A percentile compares a stretch with the other conserved stretches of the same genome.
Evolutionary conservation across 495 filamentous ascomycete species (phyloP).

Genomic region (Articulospora tetracladia): DNA sequence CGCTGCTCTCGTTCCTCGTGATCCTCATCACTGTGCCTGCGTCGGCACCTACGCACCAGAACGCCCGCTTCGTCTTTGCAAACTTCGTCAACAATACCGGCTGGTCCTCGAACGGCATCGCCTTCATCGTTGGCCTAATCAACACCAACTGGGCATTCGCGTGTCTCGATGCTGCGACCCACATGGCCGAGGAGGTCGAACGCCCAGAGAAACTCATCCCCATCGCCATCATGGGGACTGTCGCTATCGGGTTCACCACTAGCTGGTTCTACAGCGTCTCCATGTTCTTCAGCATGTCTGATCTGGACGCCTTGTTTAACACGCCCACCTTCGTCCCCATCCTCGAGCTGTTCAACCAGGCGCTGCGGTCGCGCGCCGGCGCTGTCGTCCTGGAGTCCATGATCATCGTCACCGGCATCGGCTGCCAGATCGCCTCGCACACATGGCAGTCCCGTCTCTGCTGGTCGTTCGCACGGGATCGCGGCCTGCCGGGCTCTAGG

Average conservation of each 20-base stretch:
- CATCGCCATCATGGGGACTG: slow-evolving; percentile 46
- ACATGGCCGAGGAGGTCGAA: slow-evolving; percentile 61
- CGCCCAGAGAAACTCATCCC: slow-evolving; percentile 42
- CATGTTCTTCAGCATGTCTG: slow-evolving; percentile 57
- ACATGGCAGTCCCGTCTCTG: slow-evolving; percentile 50
- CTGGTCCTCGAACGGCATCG: slow-evolving; percentile 40
- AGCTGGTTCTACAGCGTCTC: slow-evolving; percentile 50
- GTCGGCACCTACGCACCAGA: slow-evolving; percentile 48
- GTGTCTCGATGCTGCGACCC: slow-evolving; percentile 56
- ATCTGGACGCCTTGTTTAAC: slow-evolving; percentile 41
- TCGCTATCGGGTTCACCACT: slow-evolving; percentile 53
- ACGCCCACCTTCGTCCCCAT: slow-evolving; percentile 53
- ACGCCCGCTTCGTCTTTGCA: slow-evolving; percentile 56
- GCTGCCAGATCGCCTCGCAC: slow-evolving; percentile 52
- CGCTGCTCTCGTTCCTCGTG: slow-evolving; percentile 49
- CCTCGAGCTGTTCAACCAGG: slow-evolving; percentile 54
- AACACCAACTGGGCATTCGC: slow-evolving; percentile 60
- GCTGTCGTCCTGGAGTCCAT: slow-evolving; percentile 50
- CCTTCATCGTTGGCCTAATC: slow-evolving; percentile 62
- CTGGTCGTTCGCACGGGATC: slow-evolving; percentile 51
- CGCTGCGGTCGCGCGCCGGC: slow-evolving; percentile 44
- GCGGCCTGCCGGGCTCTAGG: slow-evolving; percentile 24
- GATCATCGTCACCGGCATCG: slow-evolving; percentile 51
- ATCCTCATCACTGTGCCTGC: slow-evolving; percentile 54
- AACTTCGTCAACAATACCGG: slow-evolving; percentile 61